Percentiles rank a stretch among this genome's conserved stretches.
These are phyloP conservation scores for Fraxinus latifolia DNA, from an alignment of 305 asterid genomes.

Conservation along the genomic window DNA sequence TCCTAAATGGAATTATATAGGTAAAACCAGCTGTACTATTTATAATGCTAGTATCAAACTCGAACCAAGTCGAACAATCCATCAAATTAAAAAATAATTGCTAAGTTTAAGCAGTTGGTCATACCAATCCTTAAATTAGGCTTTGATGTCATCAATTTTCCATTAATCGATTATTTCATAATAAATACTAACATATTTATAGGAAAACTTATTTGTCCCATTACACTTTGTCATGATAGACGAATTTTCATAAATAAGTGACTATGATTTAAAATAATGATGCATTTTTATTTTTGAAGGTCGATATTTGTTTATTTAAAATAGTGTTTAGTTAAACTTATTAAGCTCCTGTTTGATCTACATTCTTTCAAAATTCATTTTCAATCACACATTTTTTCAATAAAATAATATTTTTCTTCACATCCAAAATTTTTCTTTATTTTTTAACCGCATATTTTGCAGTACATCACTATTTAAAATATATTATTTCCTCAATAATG, in stretches of 20 bases:
- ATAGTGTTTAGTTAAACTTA: too few relatives aligned
- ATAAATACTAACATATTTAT: neutral
- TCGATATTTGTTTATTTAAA: neutral
- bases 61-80: neutral
- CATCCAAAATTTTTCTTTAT: too few relatives aligned
- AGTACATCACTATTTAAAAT: too few relatives aligned
- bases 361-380: too few relatives aligned
- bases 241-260: neutral
- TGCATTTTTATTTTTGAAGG: neutral
- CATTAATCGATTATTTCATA: too few relatives aligned
- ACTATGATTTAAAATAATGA: neutral
- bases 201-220: too few relatives aligned
- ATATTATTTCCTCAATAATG: too few relatives aligned
- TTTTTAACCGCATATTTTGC: too few relatives aligned
- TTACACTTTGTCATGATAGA: too few relatives aligned
- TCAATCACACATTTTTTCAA: too few relatives aligned
- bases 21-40: neutral
- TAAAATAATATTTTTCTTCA: too few relatives aligned
- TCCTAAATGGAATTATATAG: neutral
- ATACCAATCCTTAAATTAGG: neutral
- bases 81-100: neutral
- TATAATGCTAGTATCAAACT: neutral
- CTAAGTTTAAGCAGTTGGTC: neutral
- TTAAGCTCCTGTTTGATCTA: too few relatives aligned
- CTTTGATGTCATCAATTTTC: neutral